Conservation (phyloP, 176 grass and related monocot genomes). For the Typha latifolia region DNA sequence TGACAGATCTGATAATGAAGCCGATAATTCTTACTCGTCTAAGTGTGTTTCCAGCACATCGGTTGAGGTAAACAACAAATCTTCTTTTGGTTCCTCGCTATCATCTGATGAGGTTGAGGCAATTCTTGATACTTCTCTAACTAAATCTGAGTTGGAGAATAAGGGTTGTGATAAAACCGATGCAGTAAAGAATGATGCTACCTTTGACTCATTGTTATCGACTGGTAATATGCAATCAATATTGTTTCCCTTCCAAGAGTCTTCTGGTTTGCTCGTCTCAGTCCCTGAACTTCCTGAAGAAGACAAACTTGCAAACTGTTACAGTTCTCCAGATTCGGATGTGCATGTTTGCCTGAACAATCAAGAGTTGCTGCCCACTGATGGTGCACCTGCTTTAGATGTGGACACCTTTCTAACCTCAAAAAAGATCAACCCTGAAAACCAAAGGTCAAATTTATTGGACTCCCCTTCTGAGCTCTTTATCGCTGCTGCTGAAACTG, state of each 20-base stretch:
- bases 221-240: not conserved
- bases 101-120: constrained; percentile 22
- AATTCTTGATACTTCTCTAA: constrained; percentile 14
- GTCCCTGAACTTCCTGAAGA: not conserved
- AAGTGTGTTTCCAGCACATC: constrained; percentile 5
- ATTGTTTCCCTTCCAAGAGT: constrained; percentile 13
- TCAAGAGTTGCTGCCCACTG: not conserved
- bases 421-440: not conserved
- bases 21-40: constrained; percentile 13
- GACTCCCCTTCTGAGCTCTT: constrained; percentile 6
- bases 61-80: constrained; percentile 16
- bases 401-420: not conserved
- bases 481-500: constrained; percentile 11
- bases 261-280: not conserved
- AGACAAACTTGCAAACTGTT: not conserved
- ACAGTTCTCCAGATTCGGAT: not conserved
- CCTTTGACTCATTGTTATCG: not conserved
- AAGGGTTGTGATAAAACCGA: not conserved
- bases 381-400: not conserved
- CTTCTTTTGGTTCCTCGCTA: not conserved
- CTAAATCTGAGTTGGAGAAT: constrained; percentile 17
- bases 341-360: not conserved
- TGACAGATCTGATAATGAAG: constrained; percentile 17
- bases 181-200: not conserved
- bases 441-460: not conserved